Evolutionary conservation across 495 filamentous ascomycete species (phyloP), one percentile per base, ranked within the genome.

Genomic region (Annulohypoxylon moriforme): DNA sequence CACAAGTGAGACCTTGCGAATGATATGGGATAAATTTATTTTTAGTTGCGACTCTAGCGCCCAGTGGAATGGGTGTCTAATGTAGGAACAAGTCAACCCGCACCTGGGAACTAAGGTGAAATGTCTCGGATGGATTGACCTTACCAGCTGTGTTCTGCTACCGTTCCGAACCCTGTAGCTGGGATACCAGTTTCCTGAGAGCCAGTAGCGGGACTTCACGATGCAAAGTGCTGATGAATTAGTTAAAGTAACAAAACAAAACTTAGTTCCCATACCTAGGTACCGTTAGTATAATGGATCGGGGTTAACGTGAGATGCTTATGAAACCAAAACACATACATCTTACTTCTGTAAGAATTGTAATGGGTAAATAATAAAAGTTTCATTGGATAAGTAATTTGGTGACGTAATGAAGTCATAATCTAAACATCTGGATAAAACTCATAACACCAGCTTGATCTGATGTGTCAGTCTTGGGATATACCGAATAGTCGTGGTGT

Each of bases 401-500:
- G 25, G 34, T 14, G 31, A 31, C n/a, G 53, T 5, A 56, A 9
- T 11, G 11, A 14, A 25, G 33, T 40, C 7, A 40, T 40, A 40
- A 40, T 40, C 10, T n/a, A 10, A 52, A 67, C 20, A 46, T 9
- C n/a, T n/a, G n/a, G 49, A 55, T 22, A 50, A 67, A 59, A 52
- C n/a, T 27, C 11, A 62, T 24, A 68, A 61, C 36, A 38, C 57
- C 33, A 60, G 31, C 36, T 31, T 34, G 61, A 25, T 34, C 18
- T 14, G 44, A 33, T 25, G 33, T 46, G 24, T 34, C 46, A 22
- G 25, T 29, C 25, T 60, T 29, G 34, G 33, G 33, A 16, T 38
- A 29, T 46, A 29, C 46, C 16, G 8, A n/a, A 68, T 40, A 18
- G 22, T 29, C 0, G 2, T 27, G 29, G 14, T 5, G 14, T 31